Base-by-base conservation (phyloP, 805 yeast genomes). In the Teunomyces lycoperdinae region DNA sequence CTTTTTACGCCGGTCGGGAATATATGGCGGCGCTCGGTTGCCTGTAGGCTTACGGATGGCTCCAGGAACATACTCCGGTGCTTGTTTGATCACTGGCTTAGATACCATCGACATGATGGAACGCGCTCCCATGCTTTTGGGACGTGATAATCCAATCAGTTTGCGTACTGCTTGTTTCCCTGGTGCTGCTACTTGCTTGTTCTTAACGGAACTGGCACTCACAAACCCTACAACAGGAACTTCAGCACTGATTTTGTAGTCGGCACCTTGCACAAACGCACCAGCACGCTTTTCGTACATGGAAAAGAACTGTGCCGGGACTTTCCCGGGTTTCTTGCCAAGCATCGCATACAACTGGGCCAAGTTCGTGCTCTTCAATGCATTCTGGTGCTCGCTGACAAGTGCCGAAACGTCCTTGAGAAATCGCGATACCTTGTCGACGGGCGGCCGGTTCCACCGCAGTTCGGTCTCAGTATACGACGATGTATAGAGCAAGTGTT, bases 401-500 rank as follows among this genome's bases (percentile, higher is more conserved):
- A 31, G 27, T 16, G 41, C 41, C 2, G 46, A 33, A 2, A 58
- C 41, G 4, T 50, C 49, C 3, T 46, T 33, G 24, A 71, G 45
- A 47, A 71, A 71, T 38, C 72, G 49, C 2, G 75, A 70, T 4
- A 51, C 58, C 6, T 46, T 39, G 1, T 50, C 57, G 7, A 63
- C 53, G 10, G 60, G 59, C 29, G 44, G 50, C 13, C 64, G 43
- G 10, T 59, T 67, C 59, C 61, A 55, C 31, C 51, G 57, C 14
- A 48, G 56, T 30, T 30, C 44, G 14, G 41, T 31, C 43, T 57
- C 60, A 9, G 51, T 50, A 40, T 60, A 62, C 1, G 73, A 64
- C 4, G 77, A 68, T 3, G 84, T 54, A 54, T 77, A 80, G 9
- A 85, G 61, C 20, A 83, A 57, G 3, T 64, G 64, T 61, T 86